Evolutionary conservation across 306 rosid species (phyloP).

Genomic region (Hylodesmum podocarpum): DNA sequence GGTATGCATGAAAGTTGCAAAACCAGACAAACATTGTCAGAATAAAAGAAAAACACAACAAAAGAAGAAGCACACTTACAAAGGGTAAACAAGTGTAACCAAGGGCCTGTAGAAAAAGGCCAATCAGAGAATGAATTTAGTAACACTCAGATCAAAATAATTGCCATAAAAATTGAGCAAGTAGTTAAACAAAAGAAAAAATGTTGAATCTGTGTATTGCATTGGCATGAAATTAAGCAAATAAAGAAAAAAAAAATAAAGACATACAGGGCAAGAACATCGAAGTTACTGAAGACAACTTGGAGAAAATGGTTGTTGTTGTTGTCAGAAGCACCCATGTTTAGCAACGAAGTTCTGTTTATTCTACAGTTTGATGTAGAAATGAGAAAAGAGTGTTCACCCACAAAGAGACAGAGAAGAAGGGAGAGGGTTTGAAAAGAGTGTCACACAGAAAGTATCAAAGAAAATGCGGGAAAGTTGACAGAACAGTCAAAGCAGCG

Average conservation of each 20-base stretch:
- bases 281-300: conserved; percentile 76
- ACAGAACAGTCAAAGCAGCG: neutral
- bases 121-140: neutral
- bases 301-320: conserved; percentile 56
- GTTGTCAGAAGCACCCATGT: conserved; percentile 55
- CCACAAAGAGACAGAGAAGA: neutral
- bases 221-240: neutral
- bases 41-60: neutral
- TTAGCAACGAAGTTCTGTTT: conserved; percentile 5
- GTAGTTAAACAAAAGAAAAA: neutral
- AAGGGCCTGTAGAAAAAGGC: conserved; percentile 60
- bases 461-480: conserved; percentile 22
- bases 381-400: neutral
- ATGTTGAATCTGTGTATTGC: neutral
- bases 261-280: conserved; percentile 80
- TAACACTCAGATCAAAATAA: neutral
- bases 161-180: neutral
- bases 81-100: conserved; percentile 76
- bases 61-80: conserved; percentile 53
- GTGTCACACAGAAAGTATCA: conserved; percentile 10
- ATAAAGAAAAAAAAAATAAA: neutral
- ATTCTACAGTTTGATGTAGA: neutral
- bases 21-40: neutral
- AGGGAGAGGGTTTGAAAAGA: conserved; percentile 10
- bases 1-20: neutral